Conservation (phyloP, 2,329 filamentous ascomycete genomes). For the Fusarium pseudocircinatum region DNA sequence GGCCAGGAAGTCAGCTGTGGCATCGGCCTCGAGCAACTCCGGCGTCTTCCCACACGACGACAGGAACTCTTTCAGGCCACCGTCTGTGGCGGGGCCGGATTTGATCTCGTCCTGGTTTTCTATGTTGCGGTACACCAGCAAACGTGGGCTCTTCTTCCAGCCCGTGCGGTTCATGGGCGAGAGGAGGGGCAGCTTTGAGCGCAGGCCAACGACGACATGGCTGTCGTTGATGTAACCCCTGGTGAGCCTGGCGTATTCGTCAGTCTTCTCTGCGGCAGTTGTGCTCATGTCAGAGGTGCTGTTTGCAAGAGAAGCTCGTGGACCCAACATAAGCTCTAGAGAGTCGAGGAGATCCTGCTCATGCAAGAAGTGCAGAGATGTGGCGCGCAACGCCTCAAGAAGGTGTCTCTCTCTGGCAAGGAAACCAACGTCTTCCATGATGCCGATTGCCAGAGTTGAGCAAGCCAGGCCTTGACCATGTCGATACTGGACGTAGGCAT, state of each 20-base stretch:
- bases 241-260: constrained; percentile 1
- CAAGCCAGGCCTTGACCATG: constrained; percentile 43
- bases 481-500: constrained; percentile 52
- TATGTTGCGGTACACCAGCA: constrained; percentile 7
- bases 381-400: constrained; percentile 1
- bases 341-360: constrained; percentile 6
- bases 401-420: constrained; percentile 4
- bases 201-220: neutral
- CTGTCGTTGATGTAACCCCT: neutral
- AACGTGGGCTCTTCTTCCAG: constrained; percentile 1
- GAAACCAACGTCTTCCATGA: constrained; percentile 13
- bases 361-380: constrained; percentile 4
- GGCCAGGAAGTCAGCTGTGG: constrained; percentile 1
- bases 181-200: constrained; percentile 7
- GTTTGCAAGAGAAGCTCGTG: neutral
- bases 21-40: neutral
- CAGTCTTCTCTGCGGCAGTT: neutral
- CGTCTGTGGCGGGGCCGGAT: neutral
- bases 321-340: neutral
- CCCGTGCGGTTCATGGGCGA: constrained; percentile 2
- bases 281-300: neutral
- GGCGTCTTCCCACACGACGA: neutral
- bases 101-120: neutral
- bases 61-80: constrained; percentile 3
- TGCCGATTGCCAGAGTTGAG: constrained; percentile 6